Conservation (phyloP, 2,329 filamentous ascomycete species). For the Sclerotinia sclerotiorum region DNA sequence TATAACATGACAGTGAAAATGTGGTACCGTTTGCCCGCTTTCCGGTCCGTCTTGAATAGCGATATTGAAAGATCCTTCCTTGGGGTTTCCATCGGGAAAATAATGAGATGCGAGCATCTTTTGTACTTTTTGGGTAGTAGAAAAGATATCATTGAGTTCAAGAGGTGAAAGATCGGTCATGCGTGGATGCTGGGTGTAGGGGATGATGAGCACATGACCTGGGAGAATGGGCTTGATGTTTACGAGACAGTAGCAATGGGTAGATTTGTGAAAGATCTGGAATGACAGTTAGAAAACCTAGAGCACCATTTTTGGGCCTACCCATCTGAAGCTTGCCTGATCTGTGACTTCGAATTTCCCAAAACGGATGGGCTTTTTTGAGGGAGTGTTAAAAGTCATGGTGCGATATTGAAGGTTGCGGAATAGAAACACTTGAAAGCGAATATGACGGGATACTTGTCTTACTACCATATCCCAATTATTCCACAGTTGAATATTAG, state of each 20-base stretch:
- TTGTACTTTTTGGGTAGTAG: constrained; percentile 80
- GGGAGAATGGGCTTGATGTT: constrained; percentile 94
- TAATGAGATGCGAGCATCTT: constrained; percentile 66
- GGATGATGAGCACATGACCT: constrained; percentile 89
- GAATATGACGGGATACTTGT: neutral
- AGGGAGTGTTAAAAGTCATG: constrained; percentile 17
- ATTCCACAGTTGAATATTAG: neutral
- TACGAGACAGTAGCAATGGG: constrained; percentile 80
- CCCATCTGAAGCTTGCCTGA: constrained; percentile 53
- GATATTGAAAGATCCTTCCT: constrained; percentile 80
- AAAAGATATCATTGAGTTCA: constrained; percentile 70
- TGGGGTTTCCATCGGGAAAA: constrained; percentile 56
- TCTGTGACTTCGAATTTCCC: constrained; percentile 74
- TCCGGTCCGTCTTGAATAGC: constrained; percentile 91
- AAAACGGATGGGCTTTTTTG: constrained; percentile 58
- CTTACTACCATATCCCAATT: neutral
- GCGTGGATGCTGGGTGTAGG: constrained; percentile 65
- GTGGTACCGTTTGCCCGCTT: constrained; percentile 89
- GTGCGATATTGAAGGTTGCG: neutral
- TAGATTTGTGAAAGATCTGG: constrained; percentile 84
- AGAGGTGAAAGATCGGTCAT: constrained; percentile 47
- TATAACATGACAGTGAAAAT: constrained; percentile 92
- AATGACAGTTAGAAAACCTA: neutral
- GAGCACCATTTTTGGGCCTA: neutral
- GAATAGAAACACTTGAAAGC: neutral